Evolutionary conservation across 305 asterid species (phyloP), one percentile per base, ranked within the genome.

Genomic region (Fraxinus greggii): DNA sequence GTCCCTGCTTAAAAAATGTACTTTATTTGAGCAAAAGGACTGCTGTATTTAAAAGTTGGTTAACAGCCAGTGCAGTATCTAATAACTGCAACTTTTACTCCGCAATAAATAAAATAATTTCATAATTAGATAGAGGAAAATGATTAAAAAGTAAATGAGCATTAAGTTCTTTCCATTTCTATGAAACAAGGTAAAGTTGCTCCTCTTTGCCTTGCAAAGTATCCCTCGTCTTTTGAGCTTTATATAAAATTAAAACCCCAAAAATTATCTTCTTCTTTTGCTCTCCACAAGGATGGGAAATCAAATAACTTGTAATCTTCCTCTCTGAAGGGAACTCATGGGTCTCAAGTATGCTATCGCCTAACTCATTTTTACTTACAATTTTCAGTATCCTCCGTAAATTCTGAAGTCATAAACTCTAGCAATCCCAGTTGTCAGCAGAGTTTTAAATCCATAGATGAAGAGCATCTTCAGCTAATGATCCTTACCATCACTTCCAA

Each of bases 31-130:
- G 17, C 0, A 61, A 61, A 6, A 7, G 77, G 63, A 31, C 31
- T 67, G 12, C 70, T 61, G 32, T 78, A n/a, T n/a, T 7, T 10
- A 7, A 63, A 65, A 74, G 56, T 61, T 54, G 72, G 69, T 31
- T 76, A 76, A 29, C 28, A 61, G 13, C 67, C 75, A 74, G 42
- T 61, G 21, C 32, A 69, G 38, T 12, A 26, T 72, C 74, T 78
- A 45, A 12, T 15, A 70, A 29, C 75, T 54, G 35, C 72, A 21
- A 13, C 76, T 78, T 59, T 81, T 85, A 79, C 42, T 80, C 35
- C 12, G 1, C 45, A 42, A 13, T 78, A 75, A 40, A 38, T 67
- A 69, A 33, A 61, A 61, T 7, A 6, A 54, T 78, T 21, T 35
- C 61, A 15, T 38, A 29, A 73, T 21, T 61, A 70, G 45, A 61